A percentile compares a stretch with the other conserved stretches of the same genome.
These are phyloP conservation scores for Suillus placidus DNA, from an alignment of 768 basidiomycete genomes.

Conservation along the genomic window DNA sequence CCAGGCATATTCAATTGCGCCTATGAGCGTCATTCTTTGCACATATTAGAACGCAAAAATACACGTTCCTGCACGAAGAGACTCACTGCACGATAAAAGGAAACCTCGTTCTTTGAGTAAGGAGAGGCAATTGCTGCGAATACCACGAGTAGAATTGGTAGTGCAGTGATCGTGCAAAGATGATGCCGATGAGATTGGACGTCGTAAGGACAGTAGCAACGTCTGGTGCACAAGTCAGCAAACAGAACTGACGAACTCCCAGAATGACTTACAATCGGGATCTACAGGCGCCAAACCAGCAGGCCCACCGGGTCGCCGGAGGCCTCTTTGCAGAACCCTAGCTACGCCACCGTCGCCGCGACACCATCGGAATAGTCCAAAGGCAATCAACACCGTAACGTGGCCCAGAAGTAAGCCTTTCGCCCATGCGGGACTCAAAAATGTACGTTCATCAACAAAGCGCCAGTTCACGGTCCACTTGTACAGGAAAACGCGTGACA, in stretches of 20 bases:
- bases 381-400: constrained; percentile 54
- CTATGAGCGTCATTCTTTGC: constrained; percentile 61
- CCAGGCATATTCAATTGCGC: constrained; percentile 82
- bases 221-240: constrained; percentile 49
- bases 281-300: constrained; percentile 50
- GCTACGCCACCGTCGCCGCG: constrained; percentile 67
- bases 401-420: constrained; percentile 69
- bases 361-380: constrained; percentile 81
- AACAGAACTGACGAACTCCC: constrained; percentile 6
- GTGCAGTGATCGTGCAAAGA: constrained; percentile 92
- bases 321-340: constrained; percentile 54
- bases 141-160: constrained; percentile 99
- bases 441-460: constrained; percentile 75
- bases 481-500: constrained; percentile 87
- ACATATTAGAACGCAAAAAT: neutral
- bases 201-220: constrained; percentile 83
- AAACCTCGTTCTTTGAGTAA: constrained; percentile 74
- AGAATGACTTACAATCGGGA: constrained; percentile 60
- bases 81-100: constrained; percentile 64
- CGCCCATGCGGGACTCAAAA: constrained; percentile 68
- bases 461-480: constrained; percentile 99
- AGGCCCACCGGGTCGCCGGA: constrained; percentile 52
- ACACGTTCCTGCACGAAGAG: neutral
- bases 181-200: constrained; percentile 87
- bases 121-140: constrained; percentile 84